Conservation (phyloP, 2,329 filamentous ascomycete species). For the Trichoderma endophyticum region DNA sequence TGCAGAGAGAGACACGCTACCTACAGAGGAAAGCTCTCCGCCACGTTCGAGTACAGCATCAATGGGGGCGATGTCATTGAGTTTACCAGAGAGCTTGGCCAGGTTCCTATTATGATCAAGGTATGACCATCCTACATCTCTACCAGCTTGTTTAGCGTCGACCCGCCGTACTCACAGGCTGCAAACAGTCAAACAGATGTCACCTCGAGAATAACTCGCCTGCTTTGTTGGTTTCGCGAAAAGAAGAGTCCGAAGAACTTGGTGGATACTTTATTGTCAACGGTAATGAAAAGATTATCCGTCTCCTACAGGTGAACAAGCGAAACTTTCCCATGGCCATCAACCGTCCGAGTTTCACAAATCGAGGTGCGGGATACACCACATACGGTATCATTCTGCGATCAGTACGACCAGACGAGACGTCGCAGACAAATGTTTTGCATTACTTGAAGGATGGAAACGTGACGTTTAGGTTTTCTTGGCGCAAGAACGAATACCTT, state of each 20-base stretch:
- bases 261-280: slow-evolving; percentile 98
- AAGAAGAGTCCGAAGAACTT: slow-evolving; percentile 94
- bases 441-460: slow-evolving; percentile 96
- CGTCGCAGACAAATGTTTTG: slow-evolving; percentile 93
- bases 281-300: slow-evolving; percentile 94
- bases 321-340: slow-evolving; percentile 96
- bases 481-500: slow-evolving; percentile 96
- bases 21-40: slow-evolving; percentile 83
- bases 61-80: slow-evolving; percentile 85
- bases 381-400: slow-evolving; percentile 87
- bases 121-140: slow-evolving; percentile 43
- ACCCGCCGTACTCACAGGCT: background rate
- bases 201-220: slow-evolving; percentile 86
- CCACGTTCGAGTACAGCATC: slow-evolving; percentile 78
- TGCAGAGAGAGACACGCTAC: slow-evolving; percentile 91
- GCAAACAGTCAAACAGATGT: slow-evolving; percentile 73
- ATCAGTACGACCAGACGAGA: slow-evolving; percentile 93
- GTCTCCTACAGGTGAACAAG: slow-evolving; percentile 83
- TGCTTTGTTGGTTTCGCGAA: slow-evolving; percentile 74
- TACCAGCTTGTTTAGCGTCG: background rate
- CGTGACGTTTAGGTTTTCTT: slow-evolving; percentile 95
- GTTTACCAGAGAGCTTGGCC: slow-evolving; percentile 78
- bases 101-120: slow-evolving; percentile 90
- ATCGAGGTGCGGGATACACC: slow-evolving; percentile 83
- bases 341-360: slow-evolving; percentile 82